phyloP scores from a whole-genome alignment of 345 rosid species.

The Eucalyptus curtisii region DNA sequence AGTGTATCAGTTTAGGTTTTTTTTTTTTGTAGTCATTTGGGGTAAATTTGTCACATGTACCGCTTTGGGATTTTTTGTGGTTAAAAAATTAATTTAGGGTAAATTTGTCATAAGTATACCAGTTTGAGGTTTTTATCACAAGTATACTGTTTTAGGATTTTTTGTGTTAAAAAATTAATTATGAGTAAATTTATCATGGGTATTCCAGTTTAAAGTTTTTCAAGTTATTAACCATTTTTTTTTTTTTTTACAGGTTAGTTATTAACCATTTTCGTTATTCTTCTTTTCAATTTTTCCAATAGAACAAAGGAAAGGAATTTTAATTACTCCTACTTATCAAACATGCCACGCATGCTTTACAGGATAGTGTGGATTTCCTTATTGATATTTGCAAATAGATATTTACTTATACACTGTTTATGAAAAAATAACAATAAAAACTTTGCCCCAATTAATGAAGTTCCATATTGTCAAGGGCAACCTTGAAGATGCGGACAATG shows the following conservation, averaged over 20 bases:
- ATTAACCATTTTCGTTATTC: neutral
- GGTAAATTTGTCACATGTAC: too few relatives aligned
- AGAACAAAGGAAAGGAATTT: neutral
- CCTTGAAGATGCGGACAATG: neutral
- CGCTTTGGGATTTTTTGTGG: too few relatives aligned
- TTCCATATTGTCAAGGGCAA: neutral
- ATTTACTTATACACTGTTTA: neutral
- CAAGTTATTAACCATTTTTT: neutral
- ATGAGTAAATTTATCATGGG: rapidly evolving
- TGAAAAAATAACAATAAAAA: neutral
- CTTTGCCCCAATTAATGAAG: neutral
- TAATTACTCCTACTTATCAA: neutral
- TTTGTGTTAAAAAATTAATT: too few relatives aligned
- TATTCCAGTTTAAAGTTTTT: too few relatives aligned
- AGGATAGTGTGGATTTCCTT: neutral
- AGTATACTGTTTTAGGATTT: too few relatives aligned
- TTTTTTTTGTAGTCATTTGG: too few relatives aligned
- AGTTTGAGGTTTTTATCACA: too few relatives aligned
- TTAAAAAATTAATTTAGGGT: too few relatives aligned
- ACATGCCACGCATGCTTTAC: neutral
- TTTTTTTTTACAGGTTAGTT: too few relatives aligned
- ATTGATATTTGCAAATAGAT: neutral
- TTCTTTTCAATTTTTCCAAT: neutral
- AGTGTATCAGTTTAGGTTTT: rapidly evolving
- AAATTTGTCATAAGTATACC: too few relatives aligned